phyloP scores from a whole-genome alignment of 495 filamentous ascomycete species.

The Arthonia radiata region DNA sequence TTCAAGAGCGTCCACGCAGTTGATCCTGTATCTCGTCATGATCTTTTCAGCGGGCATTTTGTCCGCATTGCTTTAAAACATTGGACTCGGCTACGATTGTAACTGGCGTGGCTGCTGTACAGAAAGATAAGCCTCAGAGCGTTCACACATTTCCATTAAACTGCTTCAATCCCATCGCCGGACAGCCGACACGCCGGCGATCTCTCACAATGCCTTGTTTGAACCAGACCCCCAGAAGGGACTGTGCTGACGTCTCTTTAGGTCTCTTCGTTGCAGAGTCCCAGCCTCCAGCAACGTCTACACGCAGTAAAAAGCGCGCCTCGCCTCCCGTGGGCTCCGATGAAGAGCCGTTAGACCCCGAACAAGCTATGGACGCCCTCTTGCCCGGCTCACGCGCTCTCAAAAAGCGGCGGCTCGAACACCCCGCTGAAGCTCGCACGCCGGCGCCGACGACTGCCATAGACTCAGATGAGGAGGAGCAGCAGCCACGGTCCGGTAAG shows the following conservation, averaged over 20 bases:
- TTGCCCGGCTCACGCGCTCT: constrained; percentile 46
- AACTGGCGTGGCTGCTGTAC: too few relatives aligned
- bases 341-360: constrained; percentile 17
- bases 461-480: constrained; percentile 1
- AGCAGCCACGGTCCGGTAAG: constrained; percentile 3
- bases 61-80: too few relatives aligned
- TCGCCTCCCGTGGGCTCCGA: constrained; percentile 17
- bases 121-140: too few relatives aligned
- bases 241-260: constrained; percentile 16
- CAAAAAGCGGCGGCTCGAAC: constrained; percentile 38
- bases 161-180: constrained; percentile 8
- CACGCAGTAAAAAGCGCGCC: constrained; percentile 18
- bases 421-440: constrained; percentile 15
- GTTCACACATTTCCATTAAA: constrained; percentile 1
- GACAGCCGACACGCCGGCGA: constrained; percentile 9
- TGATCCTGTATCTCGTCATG: constrained; percentile 1
- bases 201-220: constrained; percentile 2
- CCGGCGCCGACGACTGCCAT: constrained; percentile 7
- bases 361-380: constrained; percentile 35
- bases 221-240: constrained; percentile 16
- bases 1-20: constrained; percentile 2
- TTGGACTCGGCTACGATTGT: too few relatives aligned
- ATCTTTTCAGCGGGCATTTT: too few relatives aligned
- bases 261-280: constrained; percentile 5
- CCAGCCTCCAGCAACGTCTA: constrained; percentile 3